Evolutionary conservation across 495 filamentous ascomycete species (phyloP).

Genomic region (Penicillium samsonianum): DNA sequence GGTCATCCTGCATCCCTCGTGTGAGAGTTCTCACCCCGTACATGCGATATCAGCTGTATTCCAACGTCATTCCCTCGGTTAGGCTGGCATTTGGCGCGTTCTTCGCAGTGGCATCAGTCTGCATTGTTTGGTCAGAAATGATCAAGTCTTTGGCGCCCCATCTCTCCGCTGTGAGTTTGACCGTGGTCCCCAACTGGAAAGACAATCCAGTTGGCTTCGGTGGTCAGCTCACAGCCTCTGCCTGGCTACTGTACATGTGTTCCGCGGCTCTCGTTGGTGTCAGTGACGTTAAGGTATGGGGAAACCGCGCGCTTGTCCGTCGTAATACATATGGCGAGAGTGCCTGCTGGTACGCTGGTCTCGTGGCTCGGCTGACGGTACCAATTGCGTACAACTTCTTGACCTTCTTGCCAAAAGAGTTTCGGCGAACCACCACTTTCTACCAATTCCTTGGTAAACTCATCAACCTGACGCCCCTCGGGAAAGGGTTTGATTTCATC

Average conservation of each 20-base stretch:
- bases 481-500: slow-evolving; percentile 79
- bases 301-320: slow-evolving; percentile 84
- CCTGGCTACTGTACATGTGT: slow-evolving; percentile 95
- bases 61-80: slow-evolving; percentile 65
- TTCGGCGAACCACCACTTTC: slow-evolving; percentile 74
- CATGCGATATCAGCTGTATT: slow-evolving; percentile 76
- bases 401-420: slow-evolving; percentile 70
- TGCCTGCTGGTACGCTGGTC: slow-evolving; percentile 91
- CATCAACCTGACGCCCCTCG: slow-evolving; percentile 82
- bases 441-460: slow-evolving; percentile 81
- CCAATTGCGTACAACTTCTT: slow-evolving; percentile 95
- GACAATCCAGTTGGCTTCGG: slow-evolving; percentile 74
- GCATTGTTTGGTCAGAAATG: slow-evolving; percentile 89
- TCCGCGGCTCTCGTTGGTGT: slow-evolving; percentile 81
- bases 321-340: slow-evolving; percentile 89
- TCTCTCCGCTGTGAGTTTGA: slow-evolving; percentile 80
- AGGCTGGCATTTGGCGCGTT: slow-evolving; percentile 61
- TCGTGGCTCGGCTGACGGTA: slow-evolving; percentile 86
- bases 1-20: slow-evolving; percentile 55
- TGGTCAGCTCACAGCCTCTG: slow-evolving; percentile 77
- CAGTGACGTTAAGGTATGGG: slow-evolving; percentile 90
- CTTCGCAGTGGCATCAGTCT: slow-evolving; percentile 71
- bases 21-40: slow-evolving; percentile 73
- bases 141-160: slow-evolving; percentile 74
- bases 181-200: slow-evolving; percentile 75